Conservation (phyloP, 1,284 basidiomycete genomes). For the Apiotrichum gracile region DNA sequence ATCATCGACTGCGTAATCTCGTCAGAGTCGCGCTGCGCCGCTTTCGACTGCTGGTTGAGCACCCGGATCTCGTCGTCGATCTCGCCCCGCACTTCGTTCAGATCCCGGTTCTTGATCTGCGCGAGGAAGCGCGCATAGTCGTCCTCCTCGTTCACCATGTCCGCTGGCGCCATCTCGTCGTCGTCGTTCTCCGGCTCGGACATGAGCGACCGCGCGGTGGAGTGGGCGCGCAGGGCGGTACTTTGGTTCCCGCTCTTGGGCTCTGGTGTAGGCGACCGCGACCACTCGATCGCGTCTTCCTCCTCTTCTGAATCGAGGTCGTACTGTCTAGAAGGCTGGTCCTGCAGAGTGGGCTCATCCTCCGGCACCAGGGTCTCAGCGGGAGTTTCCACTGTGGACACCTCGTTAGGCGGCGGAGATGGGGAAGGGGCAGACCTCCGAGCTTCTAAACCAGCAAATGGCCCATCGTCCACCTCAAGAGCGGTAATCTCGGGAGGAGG, state of each 20-base stretch:
- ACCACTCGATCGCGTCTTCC: slow-evolving; percentile 40
- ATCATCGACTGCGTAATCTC: slow-evolving; percentile 94
- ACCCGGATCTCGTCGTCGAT: slow-evolving; percentile 85
- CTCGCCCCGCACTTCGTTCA: slow-evolving; percentile 74
- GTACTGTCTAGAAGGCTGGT: background rate
- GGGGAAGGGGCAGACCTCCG: slow-evolving; percentile 4
- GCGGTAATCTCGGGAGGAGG: background rate
- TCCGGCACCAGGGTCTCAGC: no score
- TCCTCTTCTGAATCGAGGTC: slow-evolving; percentile 19
- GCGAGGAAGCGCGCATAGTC: slow-evolving; percentile 89
- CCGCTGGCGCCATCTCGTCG: slow-evolving; percentile 58
- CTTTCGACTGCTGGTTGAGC: slow-evolving; percentile 76
- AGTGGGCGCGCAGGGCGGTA: background rate
- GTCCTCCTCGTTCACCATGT: slow-evolving; percentile 72
- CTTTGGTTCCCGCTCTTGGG: slow-evolving; percentile 2
- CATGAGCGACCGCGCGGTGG: background rate
- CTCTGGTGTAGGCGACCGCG: slow-evolving; percentile 38
- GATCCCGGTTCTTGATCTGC: slow-evolving; percentile 74
- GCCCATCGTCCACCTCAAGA: background rate
- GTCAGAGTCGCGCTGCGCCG: slow-evolving; percentile 86
- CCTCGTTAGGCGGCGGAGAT: background rate
- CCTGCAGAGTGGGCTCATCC: background rate
- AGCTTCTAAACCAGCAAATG: slow-evolving; percentile 3
- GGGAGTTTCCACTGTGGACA: background rate
- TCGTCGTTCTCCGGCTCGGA: slow-evolving; percentile 39